Base-by-base conservation (phyloP, 73 alveolate species). In the Paramecium pentaurelia region DNA sequence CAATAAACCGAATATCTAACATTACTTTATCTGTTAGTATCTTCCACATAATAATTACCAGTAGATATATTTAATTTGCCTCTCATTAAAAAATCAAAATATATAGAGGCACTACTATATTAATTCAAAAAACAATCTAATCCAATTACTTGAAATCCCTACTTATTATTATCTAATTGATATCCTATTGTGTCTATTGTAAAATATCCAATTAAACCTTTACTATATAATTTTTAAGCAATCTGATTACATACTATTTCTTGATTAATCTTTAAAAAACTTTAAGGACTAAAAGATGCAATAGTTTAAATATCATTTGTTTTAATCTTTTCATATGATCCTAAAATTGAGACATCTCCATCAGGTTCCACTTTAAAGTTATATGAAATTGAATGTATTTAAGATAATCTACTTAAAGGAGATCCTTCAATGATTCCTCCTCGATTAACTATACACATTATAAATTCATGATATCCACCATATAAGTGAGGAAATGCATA, bases 401-500 rank as follows among this genome's bases (percentile, higher is more conserved):
- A 91, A 11, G 94, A 75, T 7, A 97, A 93, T 88, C 93, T 93
- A 68, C 97, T 97, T 10, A 98, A 93, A 10, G 99, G 99, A 60
- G 98, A 95, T 6, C 99, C 99, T 89, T 98, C 99, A 28, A 98
- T 98, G 4, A 98, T 98, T 44, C 99, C 99, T 85, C 99, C 99
- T 73, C 97, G 95, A 92, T 93, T 96, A 47, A 97, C 92, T 91
- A 96, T 97, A 37, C 95, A 89, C 71, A 93, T 85, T 51, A 98
- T 93, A 90, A 94, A 98, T 93, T 98, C 99, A 18, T 88, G 95
- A 98, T 99, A 98, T 16, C 92, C 93, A 83, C 95, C 95, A 95
- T 94, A 98, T 73, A 98, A 92, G 40, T 95, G 86, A 68, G 97
- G 97, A 91, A 95, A 95, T 12, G 99, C 98, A 47, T 97, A 95